Evolutionary conservation across 768 basidiomycete species (phyloP), one percentile per base, ranked within the genome.

Genomic region (Galerina sulciceps): DNA sequence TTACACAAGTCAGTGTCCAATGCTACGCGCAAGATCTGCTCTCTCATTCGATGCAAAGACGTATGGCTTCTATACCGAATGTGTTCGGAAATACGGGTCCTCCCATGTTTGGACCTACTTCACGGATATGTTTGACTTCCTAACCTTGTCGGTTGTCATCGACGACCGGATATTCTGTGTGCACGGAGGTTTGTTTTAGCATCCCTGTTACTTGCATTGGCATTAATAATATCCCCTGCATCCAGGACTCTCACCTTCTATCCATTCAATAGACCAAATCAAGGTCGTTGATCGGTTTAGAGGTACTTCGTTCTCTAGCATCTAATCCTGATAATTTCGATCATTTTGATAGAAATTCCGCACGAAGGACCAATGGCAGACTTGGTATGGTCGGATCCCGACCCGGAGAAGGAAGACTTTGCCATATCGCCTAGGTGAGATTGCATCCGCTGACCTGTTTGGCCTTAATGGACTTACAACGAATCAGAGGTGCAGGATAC

Each of bases 291-390:
- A 99, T 79, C 90, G 97, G 53, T 99, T 99, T 79, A 85, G 96
- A 84, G 94, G 94, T 94, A 64, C 59, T 75, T 53, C 54, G 22
- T 53, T 62, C 37, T 54, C 64, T 45, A 41, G 66, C 48, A 55
- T 61, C 54, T 60, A 62, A 58, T 61, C 53, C 60, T 53, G 52
- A 35, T 62, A 51, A 54, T 59, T 47, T 23, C 58, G 57, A 66
- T 71, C 54, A 37, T 68, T 67, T 65, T 66, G 53, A 48, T 63
- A 95, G 97, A 99, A 80, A 99, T 99, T 58, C 97, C 97, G 42
- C 97, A 99, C 67, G 97, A 99, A 74, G 97, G 97, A 3, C 96
- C 97, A 23, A 99, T 99, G 95, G 96, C 96, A 11, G 97, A 99
- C 82, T 84, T 99, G 26, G 97, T 99, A 1, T 99, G 97, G 97